A percentile compares a stretch with the other conserved stretches of the same genome.
Conservation (phyloP, 305 asterid species). For the Fraxinus nigra region DNA sequence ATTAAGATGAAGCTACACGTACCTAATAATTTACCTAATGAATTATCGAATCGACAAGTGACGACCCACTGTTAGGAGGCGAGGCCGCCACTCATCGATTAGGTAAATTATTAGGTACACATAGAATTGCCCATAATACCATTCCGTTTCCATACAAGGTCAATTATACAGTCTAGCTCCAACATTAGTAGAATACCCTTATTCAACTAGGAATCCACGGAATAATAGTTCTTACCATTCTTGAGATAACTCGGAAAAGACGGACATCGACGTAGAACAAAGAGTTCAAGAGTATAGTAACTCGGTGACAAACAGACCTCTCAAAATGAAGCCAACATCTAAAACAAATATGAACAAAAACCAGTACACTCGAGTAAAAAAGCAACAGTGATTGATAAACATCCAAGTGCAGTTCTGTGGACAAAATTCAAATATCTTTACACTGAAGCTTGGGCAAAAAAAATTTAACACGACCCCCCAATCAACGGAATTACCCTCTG, state of each 20-base stretch:
- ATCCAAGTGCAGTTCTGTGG: conserved; percentile 10
- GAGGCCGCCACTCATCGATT: too few relatives aligned
- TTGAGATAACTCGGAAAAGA: neutral
- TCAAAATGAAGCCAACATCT: neutral
- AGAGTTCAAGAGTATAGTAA: neutral
- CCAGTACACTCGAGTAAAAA: neutral
- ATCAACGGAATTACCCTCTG: conserved; percentile 8
- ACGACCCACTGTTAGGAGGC: too few relatives aligned
- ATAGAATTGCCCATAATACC: too few relatives aligned
- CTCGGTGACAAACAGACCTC: neutral
- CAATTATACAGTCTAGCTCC: neutral
- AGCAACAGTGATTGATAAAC: neutral
- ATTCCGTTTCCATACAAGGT: neutral
- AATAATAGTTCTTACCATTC: neutral
- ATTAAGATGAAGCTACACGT: too few relatives aligned
- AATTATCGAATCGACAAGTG: too few relatives aligned
- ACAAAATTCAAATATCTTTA: conserved; percentile 21
- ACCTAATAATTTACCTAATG: too few relatives aligned
- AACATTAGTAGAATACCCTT: neutral
- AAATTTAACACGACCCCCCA: conserved; percentile 6
- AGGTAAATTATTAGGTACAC: too few relatives aligned
- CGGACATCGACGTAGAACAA: neutral
- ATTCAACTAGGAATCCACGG: neutral
- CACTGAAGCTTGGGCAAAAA: conserved; percentile 18
- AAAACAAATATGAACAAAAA: neutral